Evolutionary conservation across 768 basidiomycete genomes (phyloP).

Genomic region (Trametopsis cervina): DNA sequence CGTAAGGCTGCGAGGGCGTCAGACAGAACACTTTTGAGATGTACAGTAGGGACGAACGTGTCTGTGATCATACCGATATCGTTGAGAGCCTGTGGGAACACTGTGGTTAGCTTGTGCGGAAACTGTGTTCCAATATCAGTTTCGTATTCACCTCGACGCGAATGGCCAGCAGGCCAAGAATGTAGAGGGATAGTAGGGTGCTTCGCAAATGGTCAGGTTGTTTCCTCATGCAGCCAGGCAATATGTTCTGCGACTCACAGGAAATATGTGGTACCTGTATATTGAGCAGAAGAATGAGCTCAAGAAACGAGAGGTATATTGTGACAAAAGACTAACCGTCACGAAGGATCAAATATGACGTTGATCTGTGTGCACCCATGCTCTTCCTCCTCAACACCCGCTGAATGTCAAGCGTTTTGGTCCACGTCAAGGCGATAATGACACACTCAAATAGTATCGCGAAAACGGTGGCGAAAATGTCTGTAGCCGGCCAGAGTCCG

Average conservation of each 20-base stretch:
- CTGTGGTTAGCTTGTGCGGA: too few species aligned
- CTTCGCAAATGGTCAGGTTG: not conserved
- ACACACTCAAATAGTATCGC: conserved; percentile 1
- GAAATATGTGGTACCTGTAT: conserved; percentile 11
- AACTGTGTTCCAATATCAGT: too few species aligned
- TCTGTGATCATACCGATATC: conserved; percentile 7
- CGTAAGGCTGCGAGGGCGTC: conserved; percentile 1
- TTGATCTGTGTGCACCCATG: not conserved
- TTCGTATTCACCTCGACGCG: conserved; percentile 4
- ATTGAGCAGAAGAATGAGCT: not conserved
- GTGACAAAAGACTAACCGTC: conserved; percentile 1
- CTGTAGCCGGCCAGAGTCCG: not conserved
- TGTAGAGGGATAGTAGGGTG: not conserved
- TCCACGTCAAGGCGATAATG: conserved; percentile 5
- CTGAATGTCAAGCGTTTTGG: conserved; percentile 2
- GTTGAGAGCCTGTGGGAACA: conserved; percentile 8
- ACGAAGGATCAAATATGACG: not conserved
- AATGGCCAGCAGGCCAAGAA: conserved; percentile 7
- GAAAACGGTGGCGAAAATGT: conserved; percentile 2
- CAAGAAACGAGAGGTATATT: not conserved
- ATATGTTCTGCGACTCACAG: conserved; percentile 1
- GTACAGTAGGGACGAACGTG: conserved; percentile 1
- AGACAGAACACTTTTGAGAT: not conserved
- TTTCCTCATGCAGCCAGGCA: not conserved
- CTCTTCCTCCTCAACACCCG: not conserved